These are phyloP conservation scores for Coemansia sp. DNA, from an alignment of 192 early-diverging fungal genomes.

Conservation along the genomic window DNA sequence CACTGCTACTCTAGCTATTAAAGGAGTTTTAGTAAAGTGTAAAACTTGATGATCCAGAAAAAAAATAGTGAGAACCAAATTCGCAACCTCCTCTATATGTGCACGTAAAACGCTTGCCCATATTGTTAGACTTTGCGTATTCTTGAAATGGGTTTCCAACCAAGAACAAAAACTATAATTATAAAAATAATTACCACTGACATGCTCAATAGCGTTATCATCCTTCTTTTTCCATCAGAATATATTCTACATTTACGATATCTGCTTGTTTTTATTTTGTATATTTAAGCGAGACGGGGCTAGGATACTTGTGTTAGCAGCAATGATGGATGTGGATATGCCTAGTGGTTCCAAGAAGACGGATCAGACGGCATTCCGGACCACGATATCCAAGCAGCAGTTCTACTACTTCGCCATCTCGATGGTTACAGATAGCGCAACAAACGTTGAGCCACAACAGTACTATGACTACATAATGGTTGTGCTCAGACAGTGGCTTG, in stretches of 20 bases:
- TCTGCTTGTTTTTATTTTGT: neutral
- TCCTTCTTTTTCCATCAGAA: neutral
- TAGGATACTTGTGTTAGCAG: neutral
- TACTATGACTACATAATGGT: conserved; percentile 29
- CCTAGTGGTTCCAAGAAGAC: neutral
- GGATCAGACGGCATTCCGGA: conserved; percentile 19
- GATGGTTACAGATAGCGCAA: conserved; percentile 12
- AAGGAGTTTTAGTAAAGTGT: too few relatives aligned
- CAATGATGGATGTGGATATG: conserved; percentile 22
- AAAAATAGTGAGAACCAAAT: too few relatives aligned
- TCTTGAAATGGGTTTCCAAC: neutral
- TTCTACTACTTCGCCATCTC: conserved; percentile 46
- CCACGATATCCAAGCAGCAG: conserved; percentile 45
- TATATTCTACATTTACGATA: neutral
- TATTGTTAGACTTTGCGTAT: neutral
- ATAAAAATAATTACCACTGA: too few relatives aligned
- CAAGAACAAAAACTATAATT: too few relatives aligned
- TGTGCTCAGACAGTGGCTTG: conserved; percentile 40
- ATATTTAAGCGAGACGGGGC: neutral
- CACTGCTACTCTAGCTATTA: too few relatives aligned
- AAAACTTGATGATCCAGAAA: too few relatives aligned
- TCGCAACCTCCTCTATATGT: too few relatives aligned
- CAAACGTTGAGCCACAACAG: conserved; percentile 11
- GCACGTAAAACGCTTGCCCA: too few relatives aligned
- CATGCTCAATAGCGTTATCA: too few relatives aligned